These are phyloP conservation scores for Hyphopichia fennica DNA, from an alignment of 1,139 yeast genomes.

Conservation along the genomic window DNA sequence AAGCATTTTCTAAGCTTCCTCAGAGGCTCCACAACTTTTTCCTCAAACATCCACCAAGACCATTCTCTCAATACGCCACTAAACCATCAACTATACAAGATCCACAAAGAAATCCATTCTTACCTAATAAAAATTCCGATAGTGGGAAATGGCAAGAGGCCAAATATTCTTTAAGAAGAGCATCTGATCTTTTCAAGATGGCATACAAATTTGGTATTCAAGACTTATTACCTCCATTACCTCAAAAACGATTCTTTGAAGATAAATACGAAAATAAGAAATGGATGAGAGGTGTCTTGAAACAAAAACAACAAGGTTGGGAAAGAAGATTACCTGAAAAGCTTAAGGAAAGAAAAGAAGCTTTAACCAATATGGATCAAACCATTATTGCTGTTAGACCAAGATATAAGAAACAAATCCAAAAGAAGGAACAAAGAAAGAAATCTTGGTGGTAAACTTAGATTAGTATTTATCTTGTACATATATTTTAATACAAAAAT, in stretches of 20 bases:
- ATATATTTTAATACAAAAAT: neutral
- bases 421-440: conserved; percentile 48
- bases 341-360: conserved; percentile 61
- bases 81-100: conserved; percentile 68
- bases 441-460: conserved; percentile 45
- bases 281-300: conserved; percentile 74
- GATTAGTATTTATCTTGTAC: conserved; percentile 1
- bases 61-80: conserved; percentile 64
- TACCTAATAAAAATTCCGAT: conserved; percentile 81
- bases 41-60: conserved; percentile 81
- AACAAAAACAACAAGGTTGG: conserved; percentile 80
- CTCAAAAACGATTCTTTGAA: conserved; percentile 71
- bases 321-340: conserved; percentile 69
- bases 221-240: conserved; percentile 75
- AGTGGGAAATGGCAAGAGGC: conserved; percentile 80
- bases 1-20: conserved; percentile 65
- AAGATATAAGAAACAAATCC: conserved; percentile 56
- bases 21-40: conserved; percentile 72
- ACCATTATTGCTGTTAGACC: conserved; percentile 67
- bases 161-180: conserved; percentile 76
- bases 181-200: conserved; percentile 79
- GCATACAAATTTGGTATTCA: conserved; percentile 81
- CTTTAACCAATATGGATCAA: conserved; percentile 72
- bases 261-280: conserved; percentile 73
- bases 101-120: conserved; percentile 79